A percentile compares a stretch with the other conserved stretches of the same genome.
phyloP scores from a whole-genome alignment of 768 basidiomycete genomes.

The Hericium rajendrae region DNA sequence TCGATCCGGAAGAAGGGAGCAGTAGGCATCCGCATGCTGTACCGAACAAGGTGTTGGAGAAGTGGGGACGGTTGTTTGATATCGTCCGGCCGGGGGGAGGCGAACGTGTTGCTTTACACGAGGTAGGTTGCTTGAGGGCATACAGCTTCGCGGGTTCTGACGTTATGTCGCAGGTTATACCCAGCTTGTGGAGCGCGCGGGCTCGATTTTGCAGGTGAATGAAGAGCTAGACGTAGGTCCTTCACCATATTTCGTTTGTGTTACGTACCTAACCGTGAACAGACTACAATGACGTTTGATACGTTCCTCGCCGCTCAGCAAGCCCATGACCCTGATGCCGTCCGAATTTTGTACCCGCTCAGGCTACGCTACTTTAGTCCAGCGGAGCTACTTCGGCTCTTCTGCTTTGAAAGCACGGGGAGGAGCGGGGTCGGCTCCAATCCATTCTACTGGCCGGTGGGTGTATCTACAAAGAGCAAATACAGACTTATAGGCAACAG shows the following conservation, averaged over 20 bases:
- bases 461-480: constrained; percentile 54
- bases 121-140: constrained; percentile 30
- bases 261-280: background rate
- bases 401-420: constrained; percentile 37
- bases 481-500: constrained; percentile 78
- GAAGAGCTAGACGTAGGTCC: constrained; percentile 49
- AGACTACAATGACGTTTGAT: constrained; percentile 58
- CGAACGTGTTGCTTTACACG: constrained; percentile 77
- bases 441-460: constrained; percentile 53
- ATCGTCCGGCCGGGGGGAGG: constrained; percentile 54
- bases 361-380: constrained; percentile 69
- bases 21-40: constrained; percentile 25
- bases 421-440: background rate
- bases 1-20: constrained; percentile 9
- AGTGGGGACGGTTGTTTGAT: constrained; percentile 76
- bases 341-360: constrained; percentile 49
- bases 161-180: constrained; percentile 48
- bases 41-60: constrained; percentile 52
- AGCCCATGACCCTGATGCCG: constrained; percentile 30
- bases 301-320: constrained; percentile 39
- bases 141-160: background rate
- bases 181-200: constrained; percentile 65
- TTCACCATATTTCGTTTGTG: constrained; percentile 8
- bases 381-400: constrained; percentile 58
- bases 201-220: constrained; percentile 69